Base-by-base conservation (phyloP, 495 filamentous ascomycete genomes). In the Cudoniella acicularis region DNA sequence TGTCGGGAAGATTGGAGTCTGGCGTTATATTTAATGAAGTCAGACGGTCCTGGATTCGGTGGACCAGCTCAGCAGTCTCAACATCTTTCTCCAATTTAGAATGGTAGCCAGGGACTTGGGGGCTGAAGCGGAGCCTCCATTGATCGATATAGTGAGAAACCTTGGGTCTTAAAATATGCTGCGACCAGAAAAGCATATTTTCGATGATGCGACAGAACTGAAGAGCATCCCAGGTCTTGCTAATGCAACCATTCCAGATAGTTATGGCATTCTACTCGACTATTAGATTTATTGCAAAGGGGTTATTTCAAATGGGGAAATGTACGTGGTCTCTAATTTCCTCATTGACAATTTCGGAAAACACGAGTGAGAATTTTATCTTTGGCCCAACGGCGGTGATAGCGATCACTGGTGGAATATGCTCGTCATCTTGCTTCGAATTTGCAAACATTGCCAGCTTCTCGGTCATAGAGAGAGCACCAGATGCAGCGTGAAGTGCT, bases 191-290 rank as follows among this genome's bases (percentile, higher is more conserved):
- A 17, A 61, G 48, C n/a, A 64, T 41, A 40, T 64, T 64, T 22
- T 61, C 58, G 18, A 61, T 18, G 24, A 64, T 64, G 25, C 52
- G 52, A 47, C 59, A 59, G n/a, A 61, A 60, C 49, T 57, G 54
- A 52, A 61, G 48, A 8, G 55, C 59, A 56, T 56, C 62, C 58
- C 54, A 55, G 52, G 57, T 46, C 25, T 43, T 61, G 42, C 16
- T 61, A 26, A 64, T 45, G n/a, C n/a, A 16, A 24, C 57, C 57
- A 9, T 59, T 11, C 57, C 57, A 59, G 2, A 59, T 59, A 40
- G n/a, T 26, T 3, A 47, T 23, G 10, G 53, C 47, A 0, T 59
- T 59, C 57, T 59, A 16, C 2, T 18, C 2, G 17, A 17, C 11
- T 53, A 41, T 59, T 27, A 58, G 56, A 16, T 43, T 22, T 48